phyloP scores from a whole-genome alignment of 345 rosid genomes.

The Aethionema arabicum region DNA sequence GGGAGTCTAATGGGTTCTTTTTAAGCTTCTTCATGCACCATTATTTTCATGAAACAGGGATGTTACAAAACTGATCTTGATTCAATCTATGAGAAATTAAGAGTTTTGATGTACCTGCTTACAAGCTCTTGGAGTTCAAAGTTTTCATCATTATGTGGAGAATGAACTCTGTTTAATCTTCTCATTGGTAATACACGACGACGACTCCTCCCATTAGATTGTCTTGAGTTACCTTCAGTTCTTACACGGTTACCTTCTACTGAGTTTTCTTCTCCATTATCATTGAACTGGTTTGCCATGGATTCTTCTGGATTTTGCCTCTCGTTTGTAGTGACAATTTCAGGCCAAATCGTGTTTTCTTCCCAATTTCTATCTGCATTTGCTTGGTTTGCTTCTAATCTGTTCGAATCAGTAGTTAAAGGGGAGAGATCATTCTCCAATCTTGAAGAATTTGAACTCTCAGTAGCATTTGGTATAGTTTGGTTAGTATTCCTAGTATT shows the following conservation, averaged over 20 bases:
- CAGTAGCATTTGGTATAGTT: slow-evolving; percentile 29
- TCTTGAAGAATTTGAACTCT: slow-evolving; percentile 45
- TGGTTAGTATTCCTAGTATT: slow-evolving; percentile 43
- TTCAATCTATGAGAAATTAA: not conserved
- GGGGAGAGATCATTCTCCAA: slow-evolving; percentile 40
- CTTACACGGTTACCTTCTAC: slow-evolving; percentile 48
- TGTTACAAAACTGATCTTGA: not conserved
- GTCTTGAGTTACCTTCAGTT: slow-evolving; percentile 1
- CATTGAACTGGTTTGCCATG: slow-evolving; percentile 44
- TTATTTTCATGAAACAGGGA: not conserved
- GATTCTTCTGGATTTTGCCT: slow-evolving; percentile 53
- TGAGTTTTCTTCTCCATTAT: slow-evolving; percentile 48
- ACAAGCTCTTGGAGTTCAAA: slow-evolving; percentile 96
- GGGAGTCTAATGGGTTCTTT: no score
- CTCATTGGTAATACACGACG: slow-evolving; percentile 54
- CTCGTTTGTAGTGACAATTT: slow-evolving; percentile 44
- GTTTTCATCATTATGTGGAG: slow-evolving; percentile 86
- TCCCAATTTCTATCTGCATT: slow-evolving; percentile 14
- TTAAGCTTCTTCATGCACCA: no score
- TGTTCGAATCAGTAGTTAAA: slow-evolving; percentile 49
- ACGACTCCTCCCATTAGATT: slow-evolving; percentile 47
- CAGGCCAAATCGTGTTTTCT: slow-evolving; percentile 19
- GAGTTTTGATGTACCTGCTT: slow-evolving; percentile 62
- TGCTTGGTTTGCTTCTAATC: slow-evolving; percentile 39
- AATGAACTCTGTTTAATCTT: slow-evolving; percentile 87